A percentile compares a stretch with the other conserved stretches of the same genome.
These are phyloP conservation scores for Phyllosticta paracitricarpa DNA, from an alignment of 2,329 filamentous ascomycete genomes.

Conservation along the genomic window DNA sequence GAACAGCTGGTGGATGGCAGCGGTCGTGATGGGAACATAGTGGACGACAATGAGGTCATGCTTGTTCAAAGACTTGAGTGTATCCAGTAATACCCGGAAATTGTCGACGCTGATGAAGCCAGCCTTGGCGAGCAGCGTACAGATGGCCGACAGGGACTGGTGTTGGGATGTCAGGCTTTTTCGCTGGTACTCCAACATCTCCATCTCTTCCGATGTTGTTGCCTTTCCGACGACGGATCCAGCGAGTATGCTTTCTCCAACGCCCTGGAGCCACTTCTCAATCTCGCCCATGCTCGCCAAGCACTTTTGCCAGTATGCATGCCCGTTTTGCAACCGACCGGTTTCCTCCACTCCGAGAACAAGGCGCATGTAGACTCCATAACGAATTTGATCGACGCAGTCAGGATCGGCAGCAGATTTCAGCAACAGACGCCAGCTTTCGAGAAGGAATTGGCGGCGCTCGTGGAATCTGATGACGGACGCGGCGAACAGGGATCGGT, in stretches of 20 bases:
- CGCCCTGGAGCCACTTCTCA: slow-evolving; percentile 63
- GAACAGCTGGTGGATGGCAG: slow-evolving; percentile 34
- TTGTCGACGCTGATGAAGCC: slow-evolving; percentile 61
- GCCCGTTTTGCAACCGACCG: slow-evolving; percentile 41
- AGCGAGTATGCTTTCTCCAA: slow-evolving; percentile 67
- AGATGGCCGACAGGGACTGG: slow-evolving; percentile 72
- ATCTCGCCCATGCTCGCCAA: slow-evolving; percentile 66
- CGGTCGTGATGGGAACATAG: slow-evolving; percentile 68
- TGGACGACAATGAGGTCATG: slow-evolving; percentile 71
- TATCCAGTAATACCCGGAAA: slow-evolving; percentile 60
- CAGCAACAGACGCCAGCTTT: slow-evolving; percentile 72
- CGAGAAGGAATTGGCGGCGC: slow-evolving; percentile 69
- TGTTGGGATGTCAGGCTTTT: slow-evolving; percentile 79
- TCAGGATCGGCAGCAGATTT: slow-evolving; percentile 45
- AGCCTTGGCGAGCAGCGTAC: slow-evolving; percentile 68
- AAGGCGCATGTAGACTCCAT: slow-evolving; percentile 30
- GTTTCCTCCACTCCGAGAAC: slow-evolving; percentile 44
- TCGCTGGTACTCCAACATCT: slow-evolving; percentile 72
- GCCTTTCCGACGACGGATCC: slow-evolving; percentile 63
- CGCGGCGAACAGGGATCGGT: slow-evolving; percentile 64
- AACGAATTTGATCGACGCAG: slow-evolving; percentile 16
- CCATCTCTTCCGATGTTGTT: slow-evolving; percentile 50
- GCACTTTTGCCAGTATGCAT: slow-evolving; percentile 63
- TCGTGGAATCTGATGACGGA: slow-evolving; percentile 84
- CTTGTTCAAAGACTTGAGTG: slow-evolving; percentile 60